These are phyloP conservation scores for Kandelia obovata DNA, from an alignment of 345 rosid genomes.

Conservation along the genomic window DNA sequence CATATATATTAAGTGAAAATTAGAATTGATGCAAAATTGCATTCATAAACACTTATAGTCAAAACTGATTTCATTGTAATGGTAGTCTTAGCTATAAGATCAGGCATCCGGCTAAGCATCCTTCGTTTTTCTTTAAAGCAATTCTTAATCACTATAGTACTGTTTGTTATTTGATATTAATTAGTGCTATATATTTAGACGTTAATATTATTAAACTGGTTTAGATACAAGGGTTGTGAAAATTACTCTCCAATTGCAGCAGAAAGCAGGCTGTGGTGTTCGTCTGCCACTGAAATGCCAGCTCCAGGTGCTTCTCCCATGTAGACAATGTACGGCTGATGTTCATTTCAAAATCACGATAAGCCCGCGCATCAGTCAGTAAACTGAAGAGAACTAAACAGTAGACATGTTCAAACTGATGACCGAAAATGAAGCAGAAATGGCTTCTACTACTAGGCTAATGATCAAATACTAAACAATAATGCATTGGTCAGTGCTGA, in stretches of 20 bases:
- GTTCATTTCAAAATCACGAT: background rate
- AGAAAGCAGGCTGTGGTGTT: conserved; percentile 53
- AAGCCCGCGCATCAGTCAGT: background rate
- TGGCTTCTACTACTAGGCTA: background rate
- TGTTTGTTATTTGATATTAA: too few species aligned
- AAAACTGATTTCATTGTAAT: too few species aligned
- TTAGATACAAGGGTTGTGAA: background rate
- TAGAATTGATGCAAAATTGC: background rate
- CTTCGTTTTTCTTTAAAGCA: too few species aligned
- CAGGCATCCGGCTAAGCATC: too few species aligned
- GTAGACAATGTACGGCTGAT: conserved; percentile 73
- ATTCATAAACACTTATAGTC: background rate
- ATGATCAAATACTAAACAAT: background rate
- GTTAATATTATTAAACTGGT: background rate
- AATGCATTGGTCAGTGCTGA: background rate
- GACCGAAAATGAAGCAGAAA: background rate
- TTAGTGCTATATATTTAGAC: background rate
- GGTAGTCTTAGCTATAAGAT: too few species aligned
- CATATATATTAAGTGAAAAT: background rate
- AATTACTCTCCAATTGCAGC: conserved; percentile 61
- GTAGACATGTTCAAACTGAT: background rate
- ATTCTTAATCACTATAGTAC: too few species aligned
- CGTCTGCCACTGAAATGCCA: conserved; percentile 15
- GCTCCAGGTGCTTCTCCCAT: conserved; percentile 59
- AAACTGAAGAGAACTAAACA: background rate